Conservation (phyloP, 371 early-diverging fungal genomes). For the Choanephora cucurbitarum region DNA sequence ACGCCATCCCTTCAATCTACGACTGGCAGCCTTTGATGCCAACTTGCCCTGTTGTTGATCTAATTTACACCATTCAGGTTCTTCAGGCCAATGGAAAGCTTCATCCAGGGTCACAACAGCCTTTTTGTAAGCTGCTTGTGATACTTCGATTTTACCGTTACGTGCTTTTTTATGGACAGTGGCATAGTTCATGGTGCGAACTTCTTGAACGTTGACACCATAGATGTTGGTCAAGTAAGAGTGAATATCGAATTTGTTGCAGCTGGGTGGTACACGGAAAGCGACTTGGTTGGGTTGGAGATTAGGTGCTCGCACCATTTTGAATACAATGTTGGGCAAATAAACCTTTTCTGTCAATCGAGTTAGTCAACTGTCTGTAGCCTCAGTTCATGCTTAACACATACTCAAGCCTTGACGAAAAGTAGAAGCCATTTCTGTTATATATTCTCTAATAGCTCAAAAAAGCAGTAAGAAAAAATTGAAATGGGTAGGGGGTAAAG, state of each 20-base stretch:
- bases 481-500: constrained; percentile 17
- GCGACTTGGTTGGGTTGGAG: constrained; percentile 90
- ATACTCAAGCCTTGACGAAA: constrained; percentile 53
- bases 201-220: constrained; percentile 79
- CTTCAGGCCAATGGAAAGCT: constrained; percentile 75
- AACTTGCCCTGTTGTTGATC: constrained; percentile 54
- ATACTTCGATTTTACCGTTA: constrained; percentile 46
- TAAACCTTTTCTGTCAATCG: constrained; percentile 67
- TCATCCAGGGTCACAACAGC: constrained; percentile 91
- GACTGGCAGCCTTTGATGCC: constrained; percentile 55
- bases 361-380: too few species aligned
- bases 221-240: constrained; percentile 88
- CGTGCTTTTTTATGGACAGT: constrained; percentile 55
- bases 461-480: constrained; percentile 2
- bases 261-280: constrained; percentile 88
- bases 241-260: constrained; percentile 94
- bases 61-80: constrained; percentile 54
- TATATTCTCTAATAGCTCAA: neutral
- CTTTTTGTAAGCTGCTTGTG: constrained; percentile 77
- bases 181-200: constrained; percentile 88
- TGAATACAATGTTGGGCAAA: constrained; percentile 89
- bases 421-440: constrained; percentile 30
- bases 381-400: constrained; percentile 4
- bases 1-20: constrained; percentile 81
- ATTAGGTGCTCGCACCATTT: constrained; percentile 80